Percentiles rank a stretch among this genome's conserved stretches.
Conservation (phyloP, 2,329 filamentous ascomycete species). For the Ceratocystiopsis minuta region DNA sequence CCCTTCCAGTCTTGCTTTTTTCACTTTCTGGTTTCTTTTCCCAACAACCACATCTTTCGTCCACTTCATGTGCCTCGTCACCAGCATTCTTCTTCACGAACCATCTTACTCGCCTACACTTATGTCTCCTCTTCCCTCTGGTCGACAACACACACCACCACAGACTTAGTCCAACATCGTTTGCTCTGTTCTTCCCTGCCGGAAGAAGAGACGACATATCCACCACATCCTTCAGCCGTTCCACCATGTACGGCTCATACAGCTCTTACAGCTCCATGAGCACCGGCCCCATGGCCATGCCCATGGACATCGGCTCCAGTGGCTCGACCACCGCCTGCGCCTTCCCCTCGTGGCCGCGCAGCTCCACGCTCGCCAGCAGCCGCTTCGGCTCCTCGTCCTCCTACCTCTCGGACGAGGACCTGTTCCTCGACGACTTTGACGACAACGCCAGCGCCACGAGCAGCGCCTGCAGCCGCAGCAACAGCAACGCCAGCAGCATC, state of each 20-base stretch:
- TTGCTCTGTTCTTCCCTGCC: no score
- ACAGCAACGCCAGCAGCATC: slow-evolving; percentile 27
- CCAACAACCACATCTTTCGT: not conserved
- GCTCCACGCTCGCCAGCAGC: slow-evolving; percentile 30
- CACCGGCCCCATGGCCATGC: slow-evolving; percentile 18
- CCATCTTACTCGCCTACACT: no score
- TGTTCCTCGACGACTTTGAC: slow-evolving; percentile 35
- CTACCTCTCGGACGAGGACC: slow-evolving; percentile 46
- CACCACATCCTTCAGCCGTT: slow-evolving; percentile 1
- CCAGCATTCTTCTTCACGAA: no score
- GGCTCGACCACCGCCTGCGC: slow-evolving; percentile 26
- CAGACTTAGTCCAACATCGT: not conserved
- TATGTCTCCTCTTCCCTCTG: no score
- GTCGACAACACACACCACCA: slow-evolving; percentile 2
- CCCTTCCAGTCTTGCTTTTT: not conserved
- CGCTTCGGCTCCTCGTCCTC: slow-evolving; percentile 29
- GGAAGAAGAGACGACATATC: slow-evolving; percentile 4
- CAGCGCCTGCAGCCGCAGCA: slow-evolving; percentile 24
- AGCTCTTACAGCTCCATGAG: slow-evolving; percentile 31
- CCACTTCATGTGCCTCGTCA: not conserved
- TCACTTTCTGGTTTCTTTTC: not conserved
- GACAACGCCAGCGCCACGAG: slow-evolving; percentile 30
- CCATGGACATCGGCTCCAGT: slow-evolving; percentile 28
- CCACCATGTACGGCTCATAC: slow-evolving; percentile 30
- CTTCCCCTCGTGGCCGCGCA: slow-evolving; percentile 40